These are phyloP conservation scores for Phaeosphaeriaceae sp. DNA, from an alignment of 2,329 filamentous ascomycete species.

Conservation along the genomic window DNA sequence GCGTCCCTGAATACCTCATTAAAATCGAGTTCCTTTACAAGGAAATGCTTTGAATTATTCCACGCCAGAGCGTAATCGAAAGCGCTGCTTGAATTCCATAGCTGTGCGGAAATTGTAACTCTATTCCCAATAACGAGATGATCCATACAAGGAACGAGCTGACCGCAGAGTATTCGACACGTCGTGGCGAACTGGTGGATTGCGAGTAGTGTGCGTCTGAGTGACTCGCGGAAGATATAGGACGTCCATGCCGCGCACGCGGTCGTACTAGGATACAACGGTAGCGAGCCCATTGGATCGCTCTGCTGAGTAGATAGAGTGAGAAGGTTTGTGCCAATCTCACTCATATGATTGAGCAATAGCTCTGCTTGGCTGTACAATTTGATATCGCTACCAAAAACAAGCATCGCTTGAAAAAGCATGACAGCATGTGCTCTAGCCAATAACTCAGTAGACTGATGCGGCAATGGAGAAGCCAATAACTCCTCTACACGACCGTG, in stretches of 20 bases:
- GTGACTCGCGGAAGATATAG: slow-evolving; percentile 62
- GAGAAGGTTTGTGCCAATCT: slow-evolving; percentile 10
- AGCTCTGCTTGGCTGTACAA: slow-evolving; percentile 24
- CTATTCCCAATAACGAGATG: slow-evolving; percentile 12
- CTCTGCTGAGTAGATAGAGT: slow-evolving; percentile 13
- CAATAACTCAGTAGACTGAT: slow-evolving; percentile 25
- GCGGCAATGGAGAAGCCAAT: slow-evolving; percentile 28
- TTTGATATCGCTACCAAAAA: slow-evolving; percentile 32
- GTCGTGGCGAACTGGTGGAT: slow-evolving; percentile 53
- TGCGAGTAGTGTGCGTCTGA: slow-evolving; percentile 59
- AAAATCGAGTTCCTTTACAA: slow-evolving; percentile 40
- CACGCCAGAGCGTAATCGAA: slow-evolving; percentile 42
- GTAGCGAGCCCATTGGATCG: slow-evolving; percentile 30
- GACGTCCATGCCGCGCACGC: slow-evolving; percentile 55
- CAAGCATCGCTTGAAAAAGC: slow-evolving; percentile 37
- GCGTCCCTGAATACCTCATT: slow-evolving; percentile 27
- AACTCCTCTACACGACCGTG: slow-evolving; percentile 55
- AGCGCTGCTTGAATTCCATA: slow-evolving; percentile 38
- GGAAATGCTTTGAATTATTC: slow-evolving; percentile 37
- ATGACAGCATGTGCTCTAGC: slow-evolving; percentile 38
- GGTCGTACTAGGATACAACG: slow-evolving; percentile 49
- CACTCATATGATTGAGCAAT: slow-evolving; percentile 25
- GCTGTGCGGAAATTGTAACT: slow-evolving; percentile 34
- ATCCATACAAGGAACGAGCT: slow-evolving; percentile 18
- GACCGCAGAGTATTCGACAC: slow-evolving; percentile 26